Conservation (phyloP, 1,139 yeast species). For the Debaryomyces nepalensis region DNA sequence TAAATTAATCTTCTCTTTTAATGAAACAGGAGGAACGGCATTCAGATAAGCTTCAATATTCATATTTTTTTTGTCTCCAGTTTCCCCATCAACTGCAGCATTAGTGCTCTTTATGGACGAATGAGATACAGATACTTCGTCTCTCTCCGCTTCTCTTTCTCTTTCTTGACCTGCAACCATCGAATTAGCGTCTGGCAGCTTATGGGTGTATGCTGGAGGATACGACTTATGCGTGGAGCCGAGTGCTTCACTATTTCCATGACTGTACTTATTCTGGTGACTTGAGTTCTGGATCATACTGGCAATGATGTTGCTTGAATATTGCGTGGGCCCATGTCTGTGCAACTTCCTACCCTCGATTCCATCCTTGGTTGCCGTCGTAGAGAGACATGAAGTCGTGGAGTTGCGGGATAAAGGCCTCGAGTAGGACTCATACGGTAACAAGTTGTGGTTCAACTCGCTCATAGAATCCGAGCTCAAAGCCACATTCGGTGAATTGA, state of each 20-base stretch:
- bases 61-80: slow-evolving; percentile 19
- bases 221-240: not conserved
- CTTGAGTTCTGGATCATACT: slow-evolving; percentile 32
- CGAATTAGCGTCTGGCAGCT: slow-evolving; percentile 1
- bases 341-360: slow-evolving; percentile 65
- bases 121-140: slow-evolving; percentile 19
- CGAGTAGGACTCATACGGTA: slow-evolving; percentile 31
- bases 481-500: slow-evolving; percentile 1
- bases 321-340: slow-evolving; percentile 45
- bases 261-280: not conserved
- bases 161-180: slow-evolving; percentile 3
- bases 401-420: slow-evolving; percentile 67
- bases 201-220: not conserved
- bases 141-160: too few species aligned
- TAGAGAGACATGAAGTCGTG: slow-evolving; percentile 66
- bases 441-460: slow-evolving; percentile 1
- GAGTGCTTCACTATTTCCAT: not conserved
- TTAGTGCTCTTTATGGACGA: slow-evolving; percentile 35
- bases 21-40: slow-evolving; percentile 30
- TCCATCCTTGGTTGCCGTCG: slow-evolving; percentile 76
- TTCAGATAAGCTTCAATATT: slow-evolving; percentile 13
- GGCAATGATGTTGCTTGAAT: slow-evolving; percentile 38
- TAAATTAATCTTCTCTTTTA: slow-evolving; percentile 36
- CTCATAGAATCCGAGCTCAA: not conserved
- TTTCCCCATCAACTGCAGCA: slow-evolving; percentile 37